Evolutionary conservation across 306 rosid genomes (phyloP), one percentile per base, ranked within the genome.

Genomic region (Cicer arietinum): DNA sequence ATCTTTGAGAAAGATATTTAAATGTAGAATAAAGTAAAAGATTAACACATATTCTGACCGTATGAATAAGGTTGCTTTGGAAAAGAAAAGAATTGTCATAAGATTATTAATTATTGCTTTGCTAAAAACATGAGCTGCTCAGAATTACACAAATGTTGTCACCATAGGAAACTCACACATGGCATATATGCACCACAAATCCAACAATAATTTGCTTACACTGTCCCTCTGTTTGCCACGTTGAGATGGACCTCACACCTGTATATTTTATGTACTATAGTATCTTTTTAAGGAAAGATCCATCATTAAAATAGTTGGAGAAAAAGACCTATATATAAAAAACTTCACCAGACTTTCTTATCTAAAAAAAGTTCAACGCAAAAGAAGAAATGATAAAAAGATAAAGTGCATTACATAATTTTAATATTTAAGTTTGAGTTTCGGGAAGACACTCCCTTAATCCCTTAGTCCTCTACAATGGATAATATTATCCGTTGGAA

Each of bases 211-310:
- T 74, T 74, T 80, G 89, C 70, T 85, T 80, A 77, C 68, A 10
- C 30, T 80, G 81, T 86, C 77, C 42, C 83, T 65, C 20, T 77
- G 84, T 14, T 77, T 5, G 77, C 83, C 89, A 86, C 80, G 77
- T 80, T 62, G 10, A 13, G 10, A 61, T 77, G 35, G 3, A 37
- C 52, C 35, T 25, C 35, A 25, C 35, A 25, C 35, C 58, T 69
- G 61, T 74, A 58, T 50, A 51, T 44, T 51, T 50, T n/a, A n/a
- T n/a, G n/a, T n/a, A n/a, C n/a, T n/a, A n/a, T n/a, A 25, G 35
- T 25, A 25, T n/a, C 13, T n/a, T 35, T 51, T n/a, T 14, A 16
- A 46, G 48, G 20, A 20, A 45, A 44, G 45, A 30, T 22, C 4
- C 7, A 9, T 5, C 5, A 1, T 7, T 18, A 8, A 71, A 70